A percentile compares a stretch with the other conserved stretches of the same genome.
These are phyloP conservation scores for Aquilaria sinensis DNA, from an alignment of 345 rosid genomes.

Conservation along the genomic window DNA sequence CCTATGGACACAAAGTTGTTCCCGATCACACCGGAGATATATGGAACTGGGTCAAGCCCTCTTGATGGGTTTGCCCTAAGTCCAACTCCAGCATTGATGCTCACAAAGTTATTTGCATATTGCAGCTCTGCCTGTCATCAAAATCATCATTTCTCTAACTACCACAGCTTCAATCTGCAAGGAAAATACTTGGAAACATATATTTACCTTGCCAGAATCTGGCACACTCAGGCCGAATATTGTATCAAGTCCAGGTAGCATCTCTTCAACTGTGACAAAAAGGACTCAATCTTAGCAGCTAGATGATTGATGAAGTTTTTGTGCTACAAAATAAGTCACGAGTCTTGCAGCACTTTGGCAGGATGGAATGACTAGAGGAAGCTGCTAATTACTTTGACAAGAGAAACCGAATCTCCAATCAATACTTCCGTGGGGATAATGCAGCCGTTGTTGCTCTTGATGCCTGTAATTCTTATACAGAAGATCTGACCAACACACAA, in stretches of 20 bases:
- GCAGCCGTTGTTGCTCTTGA: neutral
- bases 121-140: slow-evolving; percentile 8
- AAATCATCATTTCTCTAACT: too few species aligned
- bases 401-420: neutral
- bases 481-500: neutral
- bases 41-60: slow-evolving; percentile 30
- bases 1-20: slow-evolving; percentile 33
- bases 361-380: too few species aligned
- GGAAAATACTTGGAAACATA: too few species aligned
- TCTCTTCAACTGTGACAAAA: neutral
- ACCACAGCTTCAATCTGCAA: too few species aligned
- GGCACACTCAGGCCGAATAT: neutral
- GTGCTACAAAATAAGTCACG: neutral
- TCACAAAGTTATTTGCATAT: slow-evolving; percentile 32
- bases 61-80: slow-evolving; percentile 14
- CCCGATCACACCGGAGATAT: slow-evolving; percentile 40
- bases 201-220: slow-evolving; percentile 29
- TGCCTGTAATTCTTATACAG: neutral
- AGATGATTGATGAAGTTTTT: neutral
- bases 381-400: neutral
- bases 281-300: neutral
- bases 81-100: slow-evolving; percentile 33
- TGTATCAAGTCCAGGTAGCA: neutral
- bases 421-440: too few species aligned
- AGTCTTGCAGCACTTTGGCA: neutral